A percentile compares a stretch with the other conserved stretches of the same genome.
These are phyloP conservation scores for Xylariaceae sp. DNA, from an alignment of 2,329 filamentous ascomycete species.

Conservation along the genomic window DNA sequence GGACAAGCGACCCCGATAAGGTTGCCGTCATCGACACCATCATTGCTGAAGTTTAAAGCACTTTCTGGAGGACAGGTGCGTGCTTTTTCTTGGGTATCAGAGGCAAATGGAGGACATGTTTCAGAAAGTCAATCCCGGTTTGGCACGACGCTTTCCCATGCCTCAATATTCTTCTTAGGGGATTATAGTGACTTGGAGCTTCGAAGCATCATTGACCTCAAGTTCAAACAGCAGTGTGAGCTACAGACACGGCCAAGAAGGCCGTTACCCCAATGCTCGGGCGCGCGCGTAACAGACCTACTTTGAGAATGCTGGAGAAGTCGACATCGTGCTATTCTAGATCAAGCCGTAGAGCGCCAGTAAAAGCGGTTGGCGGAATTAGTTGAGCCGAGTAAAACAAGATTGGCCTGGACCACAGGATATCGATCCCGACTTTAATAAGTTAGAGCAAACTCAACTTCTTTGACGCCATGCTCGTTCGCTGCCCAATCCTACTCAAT, in stretches of 20 bases:
- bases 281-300: conserved; percentile 65
- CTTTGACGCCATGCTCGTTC: too few relatives aligned
- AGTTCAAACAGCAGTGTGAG: conserved; percentile 62
- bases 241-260: conserved; percentile 57
- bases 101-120: conserved; percentile 76
- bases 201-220: conserved; percentile 64
- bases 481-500: conserved; percentile 31
- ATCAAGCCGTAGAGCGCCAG: conserved; percentile 59
- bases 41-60: conserved; percentile 74
- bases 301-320: conserved; percentile 77
- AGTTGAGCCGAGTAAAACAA: conserved; percentile 31
- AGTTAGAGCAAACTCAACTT: conserved; percentile 51
- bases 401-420: conserved; percentile 46
- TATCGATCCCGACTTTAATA: conserved; percentile 60
- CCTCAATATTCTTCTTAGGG: conserved; percentile 70
- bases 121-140: conserved; percentile 76
- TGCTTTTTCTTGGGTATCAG: conserved; percentile 74
- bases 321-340: conserved; percentile 73
- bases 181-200: conserved; percentile 70
- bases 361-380: conserved; percentile 48
- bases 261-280: conserved; percentile 66
- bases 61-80: conserved; percentile 75
- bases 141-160: conserved; percentile 67
- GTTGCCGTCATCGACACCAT: conserved; percentile 75
- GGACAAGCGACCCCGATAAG: conserved; percentile 54